These are phyloP conservation scores for Skeletonema costatum DNA, from an alignment of 108 stramenopile species.

Conservation along the genomic window DNA sequence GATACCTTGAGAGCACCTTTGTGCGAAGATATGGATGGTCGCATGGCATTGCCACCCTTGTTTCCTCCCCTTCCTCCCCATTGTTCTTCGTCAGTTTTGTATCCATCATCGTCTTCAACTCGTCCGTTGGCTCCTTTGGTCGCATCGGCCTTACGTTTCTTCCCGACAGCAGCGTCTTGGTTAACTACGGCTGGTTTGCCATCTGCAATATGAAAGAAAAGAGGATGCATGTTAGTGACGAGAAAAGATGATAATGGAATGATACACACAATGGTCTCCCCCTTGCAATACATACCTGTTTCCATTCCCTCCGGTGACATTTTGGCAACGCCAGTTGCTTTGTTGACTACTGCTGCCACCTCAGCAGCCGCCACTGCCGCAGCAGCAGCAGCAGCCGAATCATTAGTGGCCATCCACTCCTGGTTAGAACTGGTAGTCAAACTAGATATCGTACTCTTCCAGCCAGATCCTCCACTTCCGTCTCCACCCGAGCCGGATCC, in stretches of 20 bases:
- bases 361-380: not conserved
- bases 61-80: conserved; percentile 32
- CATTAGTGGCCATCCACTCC: conserved; percentile 39
- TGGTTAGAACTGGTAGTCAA: conserved; percentile 52
- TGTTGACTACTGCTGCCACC: not conserved
- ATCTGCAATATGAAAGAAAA: not conserved
- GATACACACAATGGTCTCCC: not conserved
- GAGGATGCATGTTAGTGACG: not conserved
- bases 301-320: not conserved
- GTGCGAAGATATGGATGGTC: not conserved
- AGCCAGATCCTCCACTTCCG: conserved; percentile 33
- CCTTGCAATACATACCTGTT: not conserved
- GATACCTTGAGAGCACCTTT: conserved; percentile 4
- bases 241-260: not conserved
- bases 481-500: conserved; percentile 36
- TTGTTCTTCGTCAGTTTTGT: conserved; percentile 49
- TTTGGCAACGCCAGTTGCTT: not conserved
- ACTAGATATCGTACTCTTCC: conserved; percentile 50
- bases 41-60: not conserved
- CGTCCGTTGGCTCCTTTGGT: conserved; percentile 10
- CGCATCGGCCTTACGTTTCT: conserved; percentile 31
- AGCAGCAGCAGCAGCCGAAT: not conserved
- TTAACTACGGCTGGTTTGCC: not conserved
- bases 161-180: conserved; percentile 5
- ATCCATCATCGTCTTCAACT: conserved; percentile 41